Base-by-base conservation (phyloP, 2,329 filamentous ascomycete genomes). In the Purpureocillium lavendulum region DNA sequence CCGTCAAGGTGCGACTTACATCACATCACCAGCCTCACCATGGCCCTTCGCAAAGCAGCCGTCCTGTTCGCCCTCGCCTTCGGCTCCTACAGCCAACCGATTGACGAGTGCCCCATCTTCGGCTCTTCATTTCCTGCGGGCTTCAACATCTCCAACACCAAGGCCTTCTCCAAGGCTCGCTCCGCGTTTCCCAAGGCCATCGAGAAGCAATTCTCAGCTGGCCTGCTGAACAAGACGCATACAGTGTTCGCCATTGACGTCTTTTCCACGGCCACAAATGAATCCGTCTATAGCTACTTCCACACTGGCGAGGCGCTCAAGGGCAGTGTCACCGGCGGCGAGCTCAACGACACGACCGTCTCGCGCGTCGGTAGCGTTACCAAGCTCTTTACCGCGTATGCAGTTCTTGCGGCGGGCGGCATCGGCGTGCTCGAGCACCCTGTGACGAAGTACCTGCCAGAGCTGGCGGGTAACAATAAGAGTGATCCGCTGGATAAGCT, bases 361-460 rank as follows among this genome's bases (percentile, higher is more conserved):
- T 51, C 43, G 36, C 51, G 52, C n/a, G 46, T 56, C 5, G 54
- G 55, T 1, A 57, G 52, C 35, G 43, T 56, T 4, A 49, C 53
- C 8, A 58, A 57, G 38, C 34, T 57, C 4, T 42, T 51, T n/a
- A 56, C 53, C 2, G 46, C 50, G 13, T 57, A 57, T 36, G 39
- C 49, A 2, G 38, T 55, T 9, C 21, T 26, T 10, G 38, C 45
- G 2, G 43, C 47, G 8, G 45, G 45, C 4, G 54, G 53, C 0
- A 38, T 47, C 13, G 33, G 34, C 2, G 43, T 49, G n/a, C 49
- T 51, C 41, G 43, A 49, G 21, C 40, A 49, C n/a, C 50, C 53
- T 1, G 45, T 58, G 9, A 54, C 53, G 15, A 42, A 52, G 32
- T 44, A 47, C 44, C 2, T 58, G 2, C 53, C 55, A 0, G 55